Evolutionary conservation across 2,329 filamentous ascomycete genomes (phyloP), one percentile per base, ranked within the genome.

Genomic region (Claviceps sp.): DNA sequence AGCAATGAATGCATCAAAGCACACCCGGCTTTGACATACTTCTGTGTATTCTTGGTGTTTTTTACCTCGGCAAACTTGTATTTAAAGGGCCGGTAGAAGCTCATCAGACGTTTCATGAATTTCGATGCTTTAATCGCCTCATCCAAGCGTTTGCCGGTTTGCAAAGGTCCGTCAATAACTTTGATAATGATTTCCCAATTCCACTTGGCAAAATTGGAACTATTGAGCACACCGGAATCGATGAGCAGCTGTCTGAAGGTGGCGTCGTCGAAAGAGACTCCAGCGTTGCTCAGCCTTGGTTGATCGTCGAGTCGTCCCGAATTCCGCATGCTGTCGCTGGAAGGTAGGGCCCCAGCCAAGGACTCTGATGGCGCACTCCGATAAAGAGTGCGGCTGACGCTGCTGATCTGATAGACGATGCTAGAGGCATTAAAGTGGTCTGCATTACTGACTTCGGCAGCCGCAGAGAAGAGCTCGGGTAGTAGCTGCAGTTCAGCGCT

Each of bases 341-440:
- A 70, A 1, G 72, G 67, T 13, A 75, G 57, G 7, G 63, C 58
- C 7, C 66, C 63, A 6, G 71, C 67, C 37, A 65, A 56, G 1
- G 62, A 61, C 3, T 67, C 67, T 0, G 76, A 72, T 1, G 78
- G 76, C 5, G 81, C 79, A 47, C 88, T 94, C 53, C 89, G 79
- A 63, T 94, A 94, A 14, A 98, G 71, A 0, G 90, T 97, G 56
- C 88, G 82, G 65, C 91, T 98, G 58, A 98, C 89, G 63, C 91
- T 96, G 70, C 95, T 95, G 51, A 98, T 95, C 64, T 97, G 93
- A 62, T 97, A 98, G 13, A 98, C 88, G 18, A 94, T 94, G 7
- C 88, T 84, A 7, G 88, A 90, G 6, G 91, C 88, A 52, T 86
- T 75, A 59, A 90, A 90, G 51, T 88, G 83, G 24, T 82, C 77